Base-by-base conservation (phyloP, 768 basidiomycete genomes). In the Rhizopogon vulgaris region DNA sequence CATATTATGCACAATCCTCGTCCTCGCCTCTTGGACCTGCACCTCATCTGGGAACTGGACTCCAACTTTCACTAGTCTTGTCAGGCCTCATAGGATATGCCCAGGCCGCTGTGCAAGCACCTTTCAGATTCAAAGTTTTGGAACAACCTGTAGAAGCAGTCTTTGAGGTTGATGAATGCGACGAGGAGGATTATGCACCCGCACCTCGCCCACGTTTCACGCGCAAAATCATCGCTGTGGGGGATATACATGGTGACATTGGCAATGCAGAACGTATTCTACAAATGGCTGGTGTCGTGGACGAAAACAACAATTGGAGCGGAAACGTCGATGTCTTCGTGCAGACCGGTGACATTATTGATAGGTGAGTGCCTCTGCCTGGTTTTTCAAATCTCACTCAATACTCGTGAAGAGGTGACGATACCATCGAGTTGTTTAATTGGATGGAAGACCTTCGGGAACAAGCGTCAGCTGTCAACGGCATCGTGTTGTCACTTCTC, bases 311-410 rank as follows among this genome's bases (percentile, higher is more conserved):
- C 1, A 73, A 84, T 51, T 98, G 95, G 95, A 80, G 82, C 3
- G 92, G 89, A 4, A 73, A 86, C 27, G 79, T 86, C 1, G 88
- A 93, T 62, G 83, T 86, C 41, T 84, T 97, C 52, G 93, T 96
- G 15, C 95, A 98, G 73, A 96, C 94, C 0, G 94, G 94, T 3
- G 94, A 97, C 68, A 94, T 96, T 30, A 89, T 97, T 50, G 94
- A 96, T 69, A 73, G 94, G 92, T 87, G 54, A 40, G 76, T 15
- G 7, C 54, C 34, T 54, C 5, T 22, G 46, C 48, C 17, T 45
- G n/a, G 27, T 6, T 41, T 15, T 49, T 27, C 30, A n/a, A 30
- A 38, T 46, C 37, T 37, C 14, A 34, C 60, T 61, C 27, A 68
- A 36, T 22, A 4, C 30, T 18, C 25, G 22, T 41, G 28, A 53